These are phyloP conservation scores for Gnomoniopsis sp. DNA, from an alignment of 2,329 filamentous ascomycete species.

Conservation along the genomic window DNA sequence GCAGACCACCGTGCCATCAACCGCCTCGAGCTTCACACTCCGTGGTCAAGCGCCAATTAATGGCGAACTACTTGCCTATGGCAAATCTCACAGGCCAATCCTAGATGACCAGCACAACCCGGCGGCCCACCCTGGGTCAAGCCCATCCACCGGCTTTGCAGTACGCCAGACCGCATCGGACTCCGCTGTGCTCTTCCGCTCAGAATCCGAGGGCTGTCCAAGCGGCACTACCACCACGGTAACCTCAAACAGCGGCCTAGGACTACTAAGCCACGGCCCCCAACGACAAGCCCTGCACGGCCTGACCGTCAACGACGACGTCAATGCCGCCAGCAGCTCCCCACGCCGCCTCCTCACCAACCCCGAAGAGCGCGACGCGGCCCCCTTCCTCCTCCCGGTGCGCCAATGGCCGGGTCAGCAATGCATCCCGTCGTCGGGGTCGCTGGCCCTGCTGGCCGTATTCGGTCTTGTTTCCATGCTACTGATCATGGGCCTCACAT, in stretches of 20 bases:
- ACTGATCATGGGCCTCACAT: slow-evolving; percentile 11
- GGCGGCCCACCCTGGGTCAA: background rate
- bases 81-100: background rate
- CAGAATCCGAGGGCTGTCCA: background rate
- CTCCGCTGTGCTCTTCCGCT: background rate
- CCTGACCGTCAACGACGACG: background rate
- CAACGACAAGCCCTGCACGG: slow-evolving; percentile 3
- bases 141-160: background rate
- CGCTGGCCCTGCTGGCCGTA: slow-evolving; percentile 13
- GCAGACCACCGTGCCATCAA: background rate
- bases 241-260: background rate
- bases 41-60: background rate
- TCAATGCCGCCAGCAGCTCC: slow-evolving; percentile 9
- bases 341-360: background rate
- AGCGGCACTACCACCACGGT: background rate
- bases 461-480: slow-evolving; percentile 17
- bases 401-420: slow-evolving; percentile 9
- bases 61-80: background rate
- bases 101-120: background rate
- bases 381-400: slow-evolving; percentile 7
- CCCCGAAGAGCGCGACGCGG: background rate
- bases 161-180: background rate
- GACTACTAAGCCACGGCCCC: background rate
- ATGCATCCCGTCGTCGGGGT: background rate
- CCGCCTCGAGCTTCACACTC: background rate